A percentile compares a stretch with the other conserved stretches of the same genome.
Evolutionary conservation across 768 basidiomycete species (phyloP).

Genomic region (Tricholomella constricta): DNA sequence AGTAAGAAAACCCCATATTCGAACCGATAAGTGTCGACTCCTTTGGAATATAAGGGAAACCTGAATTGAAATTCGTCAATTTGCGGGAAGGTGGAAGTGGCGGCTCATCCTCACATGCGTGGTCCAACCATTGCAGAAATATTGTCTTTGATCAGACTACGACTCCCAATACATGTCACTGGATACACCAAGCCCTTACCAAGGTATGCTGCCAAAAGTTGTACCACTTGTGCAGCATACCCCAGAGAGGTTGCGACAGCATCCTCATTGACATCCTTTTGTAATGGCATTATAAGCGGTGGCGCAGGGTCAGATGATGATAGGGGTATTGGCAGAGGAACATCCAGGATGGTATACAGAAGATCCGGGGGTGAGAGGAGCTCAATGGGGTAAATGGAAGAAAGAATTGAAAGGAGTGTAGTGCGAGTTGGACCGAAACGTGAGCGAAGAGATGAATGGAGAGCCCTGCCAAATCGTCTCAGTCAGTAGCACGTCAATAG

Average conservation of each 20-base stretch:
- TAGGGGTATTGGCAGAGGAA: slow-evolving; percentile 89
- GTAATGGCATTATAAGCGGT: slow-evolving; percentile 65
- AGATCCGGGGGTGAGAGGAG: slow-evolving; percentile 81
- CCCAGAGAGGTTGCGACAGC: slow-evolving; percentile 87
- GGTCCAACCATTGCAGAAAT: slow-evolving; percentile 97
- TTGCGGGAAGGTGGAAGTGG: neutral
- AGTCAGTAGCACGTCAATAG: slow-evolving; percentile 18
- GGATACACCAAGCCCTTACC: slow-evolving; percentile 83
- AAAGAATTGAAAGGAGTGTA: slow-evolving; percentile 68
- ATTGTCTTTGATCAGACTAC: slow-evolving; percentile 88
- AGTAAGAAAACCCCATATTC: slow-evolving; percentile 97
- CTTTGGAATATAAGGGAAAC: slow-evolving; percentile 93
- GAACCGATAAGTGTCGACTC: slow-evolving; percentile 95
- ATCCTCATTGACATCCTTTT: slow-evolving; percentile 81
- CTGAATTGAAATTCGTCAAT: slow-evolving; percentile 39
- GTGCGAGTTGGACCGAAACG: slow-evolving; percentile 57
- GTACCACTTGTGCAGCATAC: slow-evolving; percentile 85
- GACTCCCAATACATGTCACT: slow-evolving; percentile 85
- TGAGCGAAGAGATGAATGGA: slow-evolving; percentile 47
- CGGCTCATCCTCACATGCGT: slow-evolving; percentile 65
- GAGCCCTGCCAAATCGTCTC: slow-evolving; percentile 39
- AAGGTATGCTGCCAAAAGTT: slow-evolving; percentile 78
- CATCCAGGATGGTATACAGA: slow-evolving; percentile 84
- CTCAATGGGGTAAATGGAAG: slow-evolving; percentile 87
- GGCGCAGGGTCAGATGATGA: slow-evolving; percentile 79